Percentiles rank a stretch among this genome's conserved stretches.
These are phyloP conservation scores for Symbiodinium natans DNA, from an alignment of 73 alveolate genomes.

Conservation along the genomic window DNA sequence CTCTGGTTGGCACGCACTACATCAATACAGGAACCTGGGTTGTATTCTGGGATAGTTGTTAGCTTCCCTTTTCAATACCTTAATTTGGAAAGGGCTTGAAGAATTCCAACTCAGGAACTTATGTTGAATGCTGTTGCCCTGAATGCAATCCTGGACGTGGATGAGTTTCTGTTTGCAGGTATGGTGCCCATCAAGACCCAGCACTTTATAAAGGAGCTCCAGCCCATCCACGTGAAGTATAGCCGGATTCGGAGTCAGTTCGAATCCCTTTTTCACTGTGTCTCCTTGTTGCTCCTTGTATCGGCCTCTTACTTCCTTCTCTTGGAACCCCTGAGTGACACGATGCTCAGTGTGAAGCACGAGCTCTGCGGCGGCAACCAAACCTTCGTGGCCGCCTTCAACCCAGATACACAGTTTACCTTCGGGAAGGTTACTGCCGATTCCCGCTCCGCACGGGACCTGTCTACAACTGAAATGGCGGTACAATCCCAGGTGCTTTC, in stretches of 20 bases:
- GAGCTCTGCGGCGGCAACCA: conserved; percentile 75
- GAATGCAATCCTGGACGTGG: conserved; percentile 45
- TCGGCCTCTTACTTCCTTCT: not conserved
- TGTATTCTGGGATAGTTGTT: too few species aligned
- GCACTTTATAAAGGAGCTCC: not conserved
- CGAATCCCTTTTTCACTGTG: not conserved
- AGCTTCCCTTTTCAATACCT: too few species aligned
- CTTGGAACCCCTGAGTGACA: not conserved
- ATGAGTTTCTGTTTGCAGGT: conserved; percentile 33
- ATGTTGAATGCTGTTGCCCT: conserved; percentile 56
- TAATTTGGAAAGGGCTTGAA: too few species aligned
- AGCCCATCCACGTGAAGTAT: not conserved
- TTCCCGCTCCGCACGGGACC: not conserved
- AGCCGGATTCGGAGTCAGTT: not conserved
- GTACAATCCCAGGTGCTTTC: not conserved
- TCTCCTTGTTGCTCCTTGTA: not conserved
- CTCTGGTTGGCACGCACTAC: conserved; percentile 12
- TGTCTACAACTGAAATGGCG: not conserved
- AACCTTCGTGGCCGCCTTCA: conserved; percentile 42
- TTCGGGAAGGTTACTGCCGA: not conserved
- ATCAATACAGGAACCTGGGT: too few species aligned
- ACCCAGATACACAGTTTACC: conserved; percentile 35
- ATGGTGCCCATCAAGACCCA: conserved; percentile 22
- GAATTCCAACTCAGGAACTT: too few species aligned
- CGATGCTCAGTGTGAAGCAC: conserved; percentile 22